A percentile compares a stretch with the other conserved stretches of the same genome.
phyloP scores from a whole-genome alignment of 257 asterid genomes.

The Nicotiana tomentosiformis region DNA sequence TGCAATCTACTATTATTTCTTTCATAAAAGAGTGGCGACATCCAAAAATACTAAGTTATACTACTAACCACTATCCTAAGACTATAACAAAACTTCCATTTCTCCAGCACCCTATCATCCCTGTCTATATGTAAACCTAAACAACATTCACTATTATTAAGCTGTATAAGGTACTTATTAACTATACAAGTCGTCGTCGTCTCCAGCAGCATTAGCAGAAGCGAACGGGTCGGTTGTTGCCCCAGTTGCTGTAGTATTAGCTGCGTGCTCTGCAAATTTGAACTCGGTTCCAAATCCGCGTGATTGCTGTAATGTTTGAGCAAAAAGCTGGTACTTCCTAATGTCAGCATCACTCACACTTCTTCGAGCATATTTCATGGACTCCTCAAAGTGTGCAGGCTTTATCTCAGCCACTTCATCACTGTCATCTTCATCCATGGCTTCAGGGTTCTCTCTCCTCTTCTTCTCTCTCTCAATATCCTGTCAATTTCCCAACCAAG shows the following conservation, averaged over 20 bases:
- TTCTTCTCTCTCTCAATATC: constrained; percentile 75
- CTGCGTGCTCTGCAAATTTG: constrained; percentile 42
- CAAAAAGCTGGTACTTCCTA: constrained; percentile 69
- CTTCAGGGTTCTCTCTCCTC: constrained; percentile 56
- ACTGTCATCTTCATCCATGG: constrained; percentile 76
- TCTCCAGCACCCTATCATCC: neutral
- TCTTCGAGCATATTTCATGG: constrained; percentile 78
- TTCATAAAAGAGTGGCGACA: neutral
- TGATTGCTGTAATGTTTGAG: constrained; percentile 84
- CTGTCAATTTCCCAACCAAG: constrained; percentile 16
- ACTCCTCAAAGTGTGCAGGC: constrained; percentile 79
- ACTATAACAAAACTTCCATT: neutral
- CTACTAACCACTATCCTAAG: neutral
- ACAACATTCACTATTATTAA: neutral
- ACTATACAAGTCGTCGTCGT: constrained; percentile 18
- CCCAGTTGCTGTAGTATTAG: constrained; percentile 8
- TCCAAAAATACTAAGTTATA: neutral
- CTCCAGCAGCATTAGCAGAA: constrained; percentile 31
- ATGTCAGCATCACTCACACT: constrained; percentile 83
- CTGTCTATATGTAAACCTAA: neutral
- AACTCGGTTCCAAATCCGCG: constrained; percentile 79
- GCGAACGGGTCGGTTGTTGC: constrained; percentile 52
- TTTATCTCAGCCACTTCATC: constrained; percentile 74
- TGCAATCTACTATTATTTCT: neutral
- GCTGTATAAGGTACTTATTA: neutral